These are phyloP conservation scores for Chaetomidium leptoderma DNA, from an alignment of 495 filamentous ascomycete species.

Conservation along the genomic window DNA sequence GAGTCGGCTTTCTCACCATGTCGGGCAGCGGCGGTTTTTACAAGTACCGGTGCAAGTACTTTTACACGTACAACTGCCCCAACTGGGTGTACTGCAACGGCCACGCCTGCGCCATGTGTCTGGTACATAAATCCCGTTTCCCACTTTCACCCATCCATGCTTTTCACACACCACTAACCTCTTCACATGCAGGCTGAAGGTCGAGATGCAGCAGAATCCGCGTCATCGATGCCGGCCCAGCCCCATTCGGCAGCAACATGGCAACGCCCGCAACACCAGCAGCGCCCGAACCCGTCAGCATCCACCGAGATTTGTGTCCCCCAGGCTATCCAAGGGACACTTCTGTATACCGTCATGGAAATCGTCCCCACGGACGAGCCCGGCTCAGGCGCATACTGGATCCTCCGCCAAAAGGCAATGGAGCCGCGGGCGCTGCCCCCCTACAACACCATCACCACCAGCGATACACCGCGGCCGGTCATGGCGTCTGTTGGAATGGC, in stretches of 20 bases:
- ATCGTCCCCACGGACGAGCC: constrained; percentile 32
- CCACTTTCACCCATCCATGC: background rate
- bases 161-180: background rate
- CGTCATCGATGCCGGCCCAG: background rate
- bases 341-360: constrained; percentile 46
- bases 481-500: constrained; percentile 17
- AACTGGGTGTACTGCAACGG: constrained; percentile 61
- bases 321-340: constrained; percentile 39
- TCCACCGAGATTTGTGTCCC: constrained; percentile 38
- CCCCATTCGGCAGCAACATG: background rate
- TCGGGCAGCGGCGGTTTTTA: constrained; percentile 56
- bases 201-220: constrained; percentile 40
- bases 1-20: constrained; percentile 36
- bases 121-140: constrained; percentile 40
- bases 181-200: constrained; percentile 40
- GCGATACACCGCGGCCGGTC: constrained; percentile 35
- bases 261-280: constrained; percentile 1
- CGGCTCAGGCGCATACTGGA: constrained; percentile 34
- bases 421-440: constrained; percentile 20
- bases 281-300: constrained; percentile 8
- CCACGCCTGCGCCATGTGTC: constrained; percentile 52
- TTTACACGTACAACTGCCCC: constrained; percentile 52
- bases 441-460: constrained; percentile 32
- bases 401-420: constrained; percentile 27
- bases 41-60: constrained; percentile 60